phyloP scores from a whole-genome alignment of 1,139 yeast species.

The Nakaseomyces kungkrabaensis region DNA sequence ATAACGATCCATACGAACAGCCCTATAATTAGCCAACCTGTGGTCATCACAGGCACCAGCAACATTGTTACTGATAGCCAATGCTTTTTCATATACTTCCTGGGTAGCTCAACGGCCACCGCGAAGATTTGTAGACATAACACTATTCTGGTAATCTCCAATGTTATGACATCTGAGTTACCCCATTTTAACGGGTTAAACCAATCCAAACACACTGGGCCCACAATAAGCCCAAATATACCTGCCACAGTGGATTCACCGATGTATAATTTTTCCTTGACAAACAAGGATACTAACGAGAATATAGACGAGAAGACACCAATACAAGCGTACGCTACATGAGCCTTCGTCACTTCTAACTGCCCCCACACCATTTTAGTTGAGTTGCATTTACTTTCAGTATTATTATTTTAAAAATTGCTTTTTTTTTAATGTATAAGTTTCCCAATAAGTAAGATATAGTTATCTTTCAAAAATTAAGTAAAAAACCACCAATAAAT shows the following conservation, averaged over 20 bases:
- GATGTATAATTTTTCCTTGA: constrained; percentile 78
- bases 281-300: constrained; percentile 81
- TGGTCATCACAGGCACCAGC: constrained; percentile 85
- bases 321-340: constrained; percentile 84
- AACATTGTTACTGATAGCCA: constrained; percentile 76
- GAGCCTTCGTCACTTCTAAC: constrained; percentile 46
- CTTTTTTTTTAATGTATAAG: neutral
- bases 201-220: constrained; percentile 89
- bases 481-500: too few species aligned
- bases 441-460: neutral
- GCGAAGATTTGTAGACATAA: constrained; percentile 92
- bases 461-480: too few species aligned
- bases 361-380: constrained; percentile 30
- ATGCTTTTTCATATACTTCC: constrained; percentile 83
- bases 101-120: constrained; percentile 92
- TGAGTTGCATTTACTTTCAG: neutral
- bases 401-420: neutral
- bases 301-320: constrained; percentile 85
- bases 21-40: constrained; percentile 86
- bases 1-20: constrained; percentile 75
- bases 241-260: constrained; percentile 97
- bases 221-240: constrained; percentile 80
- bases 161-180: constrained; percentile 71
- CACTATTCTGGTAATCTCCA: constrained; percentile 82
- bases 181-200: constrained; percentile 89